These are phyloP conservation scores for Peronospora belbahrii DNA, from an alignment of 352 stramenopile genomes.

Conservation along the genomic window DNA sequence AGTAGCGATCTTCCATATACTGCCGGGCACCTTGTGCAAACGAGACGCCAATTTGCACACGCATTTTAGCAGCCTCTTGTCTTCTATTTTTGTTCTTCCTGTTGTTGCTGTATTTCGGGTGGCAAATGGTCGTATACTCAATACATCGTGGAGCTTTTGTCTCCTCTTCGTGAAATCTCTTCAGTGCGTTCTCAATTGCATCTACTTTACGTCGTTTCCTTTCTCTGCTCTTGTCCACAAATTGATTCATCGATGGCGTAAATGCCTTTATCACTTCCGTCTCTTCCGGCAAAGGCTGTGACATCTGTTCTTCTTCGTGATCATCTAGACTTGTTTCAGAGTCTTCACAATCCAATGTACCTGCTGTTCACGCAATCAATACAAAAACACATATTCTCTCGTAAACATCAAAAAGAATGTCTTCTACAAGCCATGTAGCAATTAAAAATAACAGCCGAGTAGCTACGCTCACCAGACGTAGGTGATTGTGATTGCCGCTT, in stretches of 20 bases:
- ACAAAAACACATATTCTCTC: no score
- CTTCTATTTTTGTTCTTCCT: constrained; percentile 13
- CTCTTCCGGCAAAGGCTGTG: constrained; percentile 8
- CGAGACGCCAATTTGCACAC: constrained; percentile 42
- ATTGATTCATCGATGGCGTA: constrained; percentile 35
- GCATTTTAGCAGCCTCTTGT: constrained; percentile 24
- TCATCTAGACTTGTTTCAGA: constrained; percentile 27
- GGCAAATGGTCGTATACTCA: constrained; percentile 45
- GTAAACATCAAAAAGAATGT: no score
- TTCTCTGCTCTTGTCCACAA: constrained; percentile 36
- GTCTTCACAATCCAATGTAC: constrained; percentile 19
- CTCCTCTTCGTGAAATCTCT: constrained; percentile 40
- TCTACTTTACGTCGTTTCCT: constrained; percentile 53
- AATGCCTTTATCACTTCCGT: constrained; percentile 3
- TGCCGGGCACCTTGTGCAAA: constrained; percentile 51
- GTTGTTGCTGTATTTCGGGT: constrained; percentile 13
- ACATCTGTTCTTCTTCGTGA: constrained; percentile 18
- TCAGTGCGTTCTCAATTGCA: constrained; percentile 52
- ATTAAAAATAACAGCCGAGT: no score
- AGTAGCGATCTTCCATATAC: constrained; percentile 80
- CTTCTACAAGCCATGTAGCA: no score
- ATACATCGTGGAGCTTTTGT: constrained; percentile 26
- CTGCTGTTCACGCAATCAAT: constrained; percentile 12
- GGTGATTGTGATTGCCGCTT: constrained; percentile 52
- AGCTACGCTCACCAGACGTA: constrained; percentile 25